Evolutionary conservation across 768 basidiomycete species (phyloP), one percentile per base, ranked within the genome.

Genomic region (Neoboletus magnificus): DNA sequence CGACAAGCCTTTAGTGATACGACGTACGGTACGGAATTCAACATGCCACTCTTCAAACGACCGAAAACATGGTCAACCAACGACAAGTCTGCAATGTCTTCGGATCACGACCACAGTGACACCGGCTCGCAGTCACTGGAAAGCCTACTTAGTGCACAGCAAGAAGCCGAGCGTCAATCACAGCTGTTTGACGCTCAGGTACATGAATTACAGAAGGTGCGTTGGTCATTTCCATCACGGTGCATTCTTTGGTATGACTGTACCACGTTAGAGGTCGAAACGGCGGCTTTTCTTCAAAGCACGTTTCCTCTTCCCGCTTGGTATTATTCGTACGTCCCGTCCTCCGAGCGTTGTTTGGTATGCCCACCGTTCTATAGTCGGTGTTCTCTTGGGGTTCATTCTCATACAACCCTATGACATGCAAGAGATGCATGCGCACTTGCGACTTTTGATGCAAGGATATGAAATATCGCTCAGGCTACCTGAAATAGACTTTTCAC

Each of bases 291-390:
- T 67, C 47, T 58, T 56, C 39, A 68, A 73, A 54, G 63, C 65
- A 22, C 77, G 82, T 48, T 84, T 89, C 55, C 71, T 89, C n/a
- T 91, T 92, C 65, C 80, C 86, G 6, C 63, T 89, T 4, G 91
- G 89, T 30, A 74, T 92, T n/a, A 50, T 82, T 37, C 59, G 77
- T 88, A 55, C 58, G 85, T 81, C 50, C 36, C 16, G 8, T 18
- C 3, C 39, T 45, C 29, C 5, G 29, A 30, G 15, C 8, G 27
- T 40, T 5, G 13, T 43, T 5, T 36, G 37, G 29, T 25, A 10
- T 59, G 29, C 37, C 55, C 57, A 57, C 23, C 4, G 5, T 39
- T 39, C 43, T 13, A 22, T 52, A 91, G 89, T 91, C 27, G 89
- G 90, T 8, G 73, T 81, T 11, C 65, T 85, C 41, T 68, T 90